Percentiles rank a stretch among this genome's conserved stretches.
Evolutionary conservation across 208 protist species (phyloP).

Genomic region (Angomonas deanei): DNA sequence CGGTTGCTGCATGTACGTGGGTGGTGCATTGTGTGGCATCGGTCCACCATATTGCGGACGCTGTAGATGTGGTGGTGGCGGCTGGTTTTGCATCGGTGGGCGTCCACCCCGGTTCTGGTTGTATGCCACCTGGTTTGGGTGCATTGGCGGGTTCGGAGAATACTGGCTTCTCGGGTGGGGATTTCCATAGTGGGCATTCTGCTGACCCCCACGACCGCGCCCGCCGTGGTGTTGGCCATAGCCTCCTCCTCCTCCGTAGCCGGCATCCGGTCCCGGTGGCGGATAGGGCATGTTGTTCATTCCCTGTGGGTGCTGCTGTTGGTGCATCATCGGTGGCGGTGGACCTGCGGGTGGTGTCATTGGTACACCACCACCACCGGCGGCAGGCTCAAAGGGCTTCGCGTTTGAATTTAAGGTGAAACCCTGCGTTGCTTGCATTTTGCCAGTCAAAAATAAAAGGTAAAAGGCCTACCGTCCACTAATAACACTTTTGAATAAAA

Average conservation of each 20-base stretch:
- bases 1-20: slow-evolving; percentile 1
- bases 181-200: neutral
- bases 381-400: neutral
- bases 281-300: slow-evolving; percentile 23
- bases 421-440: neutral
- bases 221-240: slow-evolving; percentile 1
- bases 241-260: neutral
- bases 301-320: slow-evolving; percentile 2
- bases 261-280: slow-evolving; percentile 9
- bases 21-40: slow-evolving; percentile 1
- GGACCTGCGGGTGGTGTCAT: slow-evolving; percentile 4
- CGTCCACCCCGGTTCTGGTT: neutral
- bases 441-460: too few species aligned
- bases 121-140: neutral
- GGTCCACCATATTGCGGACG: neutral
- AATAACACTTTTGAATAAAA: too few species aligned
- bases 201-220: neutral
- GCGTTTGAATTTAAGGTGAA: neutral
- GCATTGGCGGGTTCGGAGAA: neutral
- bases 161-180: too few species aligned
- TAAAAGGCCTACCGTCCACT: too few species aligned
- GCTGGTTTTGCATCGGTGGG: neutral
- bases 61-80: neutral
- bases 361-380: neutral
- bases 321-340: slow-evolving; percentile 8